Conservation (phyloP, 108 stramenopile species). For the Nannochloropsis salina region DNA sequence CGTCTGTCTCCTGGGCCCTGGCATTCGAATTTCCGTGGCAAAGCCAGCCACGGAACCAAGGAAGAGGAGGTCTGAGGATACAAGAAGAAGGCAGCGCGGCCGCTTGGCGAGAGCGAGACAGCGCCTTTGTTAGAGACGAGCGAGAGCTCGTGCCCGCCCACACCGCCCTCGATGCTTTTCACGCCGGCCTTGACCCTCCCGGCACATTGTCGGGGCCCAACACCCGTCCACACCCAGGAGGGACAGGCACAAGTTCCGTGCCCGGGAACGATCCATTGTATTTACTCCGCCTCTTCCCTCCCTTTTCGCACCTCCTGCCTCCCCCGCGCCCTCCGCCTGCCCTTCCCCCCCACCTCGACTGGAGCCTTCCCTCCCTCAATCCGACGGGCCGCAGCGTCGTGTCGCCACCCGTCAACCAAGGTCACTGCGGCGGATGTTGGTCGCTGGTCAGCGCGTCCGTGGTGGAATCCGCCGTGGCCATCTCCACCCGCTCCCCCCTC, state of each 20-base stretch:
- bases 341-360: neutral
- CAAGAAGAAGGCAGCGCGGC: neutral
- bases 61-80: too few relatives aligned
- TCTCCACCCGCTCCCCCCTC: neutral
- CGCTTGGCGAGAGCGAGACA: neutral
- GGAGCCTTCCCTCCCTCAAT: constrained; percentile 1
- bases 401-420: neutral
- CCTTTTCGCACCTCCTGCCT: neutral
- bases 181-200: too few relatives aligned
- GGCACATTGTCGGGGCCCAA: too few relatives aligned
- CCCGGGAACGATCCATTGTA: neutral
- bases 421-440: neutral
- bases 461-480: neutral
- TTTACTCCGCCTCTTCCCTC: neutral
- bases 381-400: neutral
- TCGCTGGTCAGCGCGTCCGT: neutral
- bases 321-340: neutral
- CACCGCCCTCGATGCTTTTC: too few relatives aligned
- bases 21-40: neutral
- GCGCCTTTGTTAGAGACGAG: too few relatives aligned
- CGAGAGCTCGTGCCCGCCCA: too few relatives aligned
- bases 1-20: neutral
- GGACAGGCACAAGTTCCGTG: neutral
- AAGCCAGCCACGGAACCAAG: neutral
- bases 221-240: neutral